phyloP scores from a whole-genome alignment of 2,329 filamentous ascomycete species.

The Aspergillus udagawae region DNA sequence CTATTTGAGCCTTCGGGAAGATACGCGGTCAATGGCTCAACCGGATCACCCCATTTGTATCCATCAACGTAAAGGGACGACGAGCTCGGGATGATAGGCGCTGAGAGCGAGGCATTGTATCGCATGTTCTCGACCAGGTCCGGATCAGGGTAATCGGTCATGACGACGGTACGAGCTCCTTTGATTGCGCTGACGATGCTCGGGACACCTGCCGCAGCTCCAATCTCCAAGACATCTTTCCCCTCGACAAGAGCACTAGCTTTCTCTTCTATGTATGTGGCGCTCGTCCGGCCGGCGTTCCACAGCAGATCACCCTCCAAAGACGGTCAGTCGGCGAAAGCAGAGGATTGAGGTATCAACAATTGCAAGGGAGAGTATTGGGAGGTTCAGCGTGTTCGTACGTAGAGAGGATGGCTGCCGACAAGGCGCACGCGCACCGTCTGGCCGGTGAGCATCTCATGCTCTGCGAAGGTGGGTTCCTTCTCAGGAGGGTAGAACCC shows the following conservation, averaged over 20 bases:
- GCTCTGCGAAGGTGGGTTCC: constrained; percentile 67
- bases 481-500: constrained; percentile 77
- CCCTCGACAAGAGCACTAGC: constrained; percentile 56
- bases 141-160: constrained; percentile 84
- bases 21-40: constrained; percentile 55
- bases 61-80: constrained; percentile 59
- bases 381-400: constrained; percentile 35
- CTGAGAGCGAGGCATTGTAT: constrained; percentile 65
- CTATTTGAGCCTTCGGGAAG: constrained; percentile 42
- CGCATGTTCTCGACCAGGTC: constrained; percentile 78
- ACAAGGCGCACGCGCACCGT: constrained; percentile 71
- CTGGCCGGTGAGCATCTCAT: constrained; percentile 64
- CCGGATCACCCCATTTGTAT: constrained; percentile 76
- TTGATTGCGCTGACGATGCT: constrained; percentile 71
- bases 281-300: constrained; percentile 79
- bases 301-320: constrained; percentile 75
- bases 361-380: not conserved
- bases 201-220: constrained; percentile 81
- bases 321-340: constrained; percentile 16
- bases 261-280: constrained; percentile 71
- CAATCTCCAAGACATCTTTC: constrained; percentile 79
- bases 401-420: constrained; percentile 82
- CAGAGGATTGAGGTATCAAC: not conserved
- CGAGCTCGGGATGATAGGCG: constrained; percentile 38
- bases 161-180: constrained; percentile 65